Evolutionary conservation across 1,284 basidiomycete genomes (phyloP), one percentile per base, ranked within the genome.

Genomic region (Filobasidium uniguttulatum): DNA sequence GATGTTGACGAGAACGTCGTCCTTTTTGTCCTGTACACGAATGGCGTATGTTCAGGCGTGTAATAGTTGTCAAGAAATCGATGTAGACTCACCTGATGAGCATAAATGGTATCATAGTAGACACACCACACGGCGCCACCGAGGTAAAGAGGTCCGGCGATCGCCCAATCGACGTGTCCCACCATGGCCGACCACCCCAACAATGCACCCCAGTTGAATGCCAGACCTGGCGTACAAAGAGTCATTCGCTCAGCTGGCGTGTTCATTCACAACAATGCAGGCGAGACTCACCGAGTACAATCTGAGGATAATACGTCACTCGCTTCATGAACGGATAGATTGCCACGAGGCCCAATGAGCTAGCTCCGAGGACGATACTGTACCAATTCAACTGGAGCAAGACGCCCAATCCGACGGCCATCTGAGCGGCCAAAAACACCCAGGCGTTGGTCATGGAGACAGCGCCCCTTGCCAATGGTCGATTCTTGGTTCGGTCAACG

Each of bases 311-410:
- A 65, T 97, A 76, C 0, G 94, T 99, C 48, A 96, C 72, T 6
- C 94, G 80, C 70, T 99, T 99, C 94, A 98, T 98, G 59, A 94
- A 75, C 0, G 94, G 94, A 67, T 99, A 99, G 43, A 91, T 68
- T 3, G 79, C 77, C 26, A 98, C 91, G 15, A 97, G 67, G 2
- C 82, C 82, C 17, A 98, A 73, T 0, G 89, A 94, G 0, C 86
- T 82, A 6, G 90, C 89, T 17, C 94, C 94, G 2, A 98, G 76
- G 0, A 85, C 60, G 58, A 98, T 94, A 63, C 90, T 94, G 55
- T 97, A 94, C 80, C 78, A 82, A 71, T 98, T 98, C 33, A 98
- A 69, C 63, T 97, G 90, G 7, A 90, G 76, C 55, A 98, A 70
- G 36, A 98, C 81, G 2, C 78, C 87, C n/a, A 99, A 72, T 0